Evolutionary conservation across 176 grass and related monocot genomes (phyloP), one percentile per base, ranked within the genome.

Genomic region (Typha latifolia): DNA sequence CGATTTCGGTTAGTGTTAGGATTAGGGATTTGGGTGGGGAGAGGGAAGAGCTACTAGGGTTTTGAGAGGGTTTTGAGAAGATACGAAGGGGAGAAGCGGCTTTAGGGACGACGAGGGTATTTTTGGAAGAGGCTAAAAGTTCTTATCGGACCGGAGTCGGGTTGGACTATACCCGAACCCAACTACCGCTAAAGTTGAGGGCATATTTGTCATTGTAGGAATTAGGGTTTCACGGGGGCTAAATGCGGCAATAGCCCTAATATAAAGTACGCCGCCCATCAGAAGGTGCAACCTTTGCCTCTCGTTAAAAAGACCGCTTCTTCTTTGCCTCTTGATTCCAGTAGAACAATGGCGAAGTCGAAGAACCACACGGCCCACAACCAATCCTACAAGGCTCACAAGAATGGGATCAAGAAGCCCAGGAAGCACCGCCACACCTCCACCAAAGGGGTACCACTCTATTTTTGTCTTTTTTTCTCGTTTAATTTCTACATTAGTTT

Each of bases 291-390:
- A 26, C 1, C 24, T 26, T 26, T 26, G 24, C 24, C 24, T 26
- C 51, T n/a, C n/a, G 15, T 18, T 53, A 13, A 0, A 15, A 13
- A 0, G 1, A 19, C 16, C 10, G 21, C 53, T 21, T 57, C 6
- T 59, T 59, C n/a, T 9, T 59, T 11, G 18, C 20, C 20, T 59
- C 53, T 59, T 21, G 16, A 8, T 59, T 55, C 53, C 18, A 59
- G 53, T 59, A 21, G 53, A 23, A 51, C 63, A 75, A 94, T 94
- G 90, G 90, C 90, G 71, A 94, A 94, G 85, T 94, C 90, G 67
- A 94, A 92, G 89, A 92, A 92, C 66, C 89, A 92, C 78, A 92
- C 89, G 55, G 89, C 89, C 37, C 89, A 92, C 84, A 92, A 92
- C 78, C 89, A 88, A 64, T 87, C 84, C 12, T 80, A 82, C 81